Conservation (phyloP, 2,329 filamentous ascomycete genomes). For the Diaporthe sp. region DNA sequence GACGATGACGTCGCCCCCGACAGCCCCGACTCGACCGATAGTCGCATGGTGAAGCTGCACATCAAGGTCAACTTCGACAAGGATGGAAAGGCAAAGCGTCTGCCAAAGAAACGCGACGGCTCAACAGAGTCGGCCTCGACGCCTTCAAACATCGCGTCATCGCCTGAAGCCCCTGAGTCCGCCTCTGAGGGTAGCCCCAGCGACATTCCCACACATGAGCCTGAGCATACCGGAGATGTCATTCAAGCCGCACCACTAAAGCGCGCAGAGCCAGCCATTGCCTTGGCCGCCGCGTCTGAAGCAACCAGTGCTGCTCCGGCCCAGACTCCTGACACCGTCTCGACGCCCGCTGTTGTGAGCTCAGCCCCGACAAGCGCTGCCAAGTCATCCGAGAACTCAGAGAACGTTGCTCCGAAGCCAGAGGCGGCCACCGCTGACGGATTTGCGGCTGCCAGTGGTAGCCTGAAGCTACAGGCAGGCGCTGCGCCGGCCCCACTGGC, state of each 20-base stretch:
- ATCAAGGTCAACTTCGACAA: conserved; percentile 55
- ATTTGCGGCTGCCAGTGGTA: neutral
- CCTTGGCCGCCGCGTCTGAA: neutral
- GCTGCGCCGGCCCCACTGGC: conserved; percentile 58
- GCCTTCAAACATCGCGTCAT: conserved; percentile 30
- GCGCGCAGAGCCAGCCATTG: neutral
- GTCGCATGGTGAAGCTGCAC: conserved; percentile 80
- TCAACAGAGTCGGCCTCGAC: conserved; percentile 40
- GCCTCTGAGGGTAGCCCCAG: conserved; percentile 27
- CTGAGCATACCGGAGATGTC: conserved; percentile 32
- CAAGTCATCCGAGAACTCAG: neutral
- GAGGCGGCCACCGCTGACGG: conserved; percentile 9
- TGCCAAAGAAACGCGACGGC: conserved; percentile 43
- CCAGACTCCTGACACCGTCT: neutral
- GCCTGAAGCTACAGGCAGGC: conserved; percentile 31
- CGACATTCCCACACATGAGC: conserved; percentile 30
- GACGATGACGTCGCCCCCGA: conserved; percentile 55
- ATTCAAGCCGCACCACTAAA: conserved; percentile 34
- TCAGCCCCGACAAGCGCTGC: neutral
- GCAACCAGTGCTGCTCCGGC: neutral
- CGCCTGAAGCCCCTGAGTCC: conserved; percentile 16
- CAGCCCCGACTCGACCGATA: conserved; percentile 51
- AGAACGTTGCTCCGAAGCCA: conserved; percentile 5
- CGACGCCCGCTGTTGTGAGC: neutral
- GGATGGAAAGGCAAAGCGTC: conserved; percentile 46